These are phyloP conservation scores for Areca catechu DNA, from an alignment of 176 grass and related monocot species.

Conservation along the genomic window DNA sequence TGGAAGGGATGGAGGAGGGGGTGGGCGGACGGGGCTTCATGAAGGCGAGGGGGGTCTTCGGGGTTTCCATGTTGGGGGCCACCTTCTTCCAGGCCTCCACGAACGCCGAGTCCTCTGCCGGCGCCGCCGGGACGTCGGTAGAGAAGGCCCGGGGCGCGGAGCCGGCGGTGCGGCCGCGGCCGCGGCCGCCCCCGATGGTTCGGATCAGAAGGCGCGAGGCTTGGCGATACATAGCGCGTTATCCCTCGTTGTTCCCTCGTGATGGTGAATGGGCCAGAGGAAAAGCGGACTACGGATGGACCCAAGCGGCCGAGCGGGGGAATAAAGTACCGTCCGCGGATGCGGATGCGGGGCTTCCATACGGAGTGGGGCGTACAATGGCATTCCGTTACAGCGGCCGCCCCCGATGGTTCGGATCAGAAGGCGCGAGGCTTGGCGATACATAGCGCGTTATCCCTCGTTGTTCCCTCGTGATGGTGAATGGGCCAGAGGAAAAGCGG, in stretches of 20 bases:
- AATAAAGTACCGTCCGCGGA: no score
- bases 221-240: constrained; percentile 1
- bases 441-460: neutral
- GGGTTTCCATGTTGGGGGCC: constrained; percentile 12
- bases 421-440: constrained; percentile 9
- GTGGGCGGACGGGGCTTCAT: constrained; percentile 10
- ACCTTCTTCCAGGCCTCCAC: constrained; percentile 18
- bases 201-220: constrained; percentile 2
- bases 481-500: no score
- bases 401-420: neutral
- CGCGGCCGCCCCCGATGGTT: neutral
- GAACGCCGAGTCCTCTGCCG: constrained; percentile 8
- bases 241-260: no score
- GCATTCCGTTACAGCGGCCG: neutral
- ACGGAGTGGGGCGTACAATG: no score
- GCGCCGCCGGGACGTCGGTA: constrained; percentile 4
- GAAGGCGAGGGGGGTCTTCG: constrained; percentile 12
- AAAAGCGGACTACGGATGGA: no score
- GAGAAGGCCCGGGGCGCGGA: neutral
- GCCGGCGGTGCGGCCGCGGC: neutral
- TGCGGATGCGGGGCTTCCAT: no score
- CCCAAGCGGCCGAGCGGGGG: no score
- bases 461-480: no score
- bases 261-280: no score
- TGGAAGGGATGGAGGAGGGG: constrained; percentile 10